A percentile compares a stretch with the other conserved stretches of the same genome.
phyloP scores from a whole-genome alignment of 176 grass and related monocot species.

The Triticum dicoccoides region DNA sequence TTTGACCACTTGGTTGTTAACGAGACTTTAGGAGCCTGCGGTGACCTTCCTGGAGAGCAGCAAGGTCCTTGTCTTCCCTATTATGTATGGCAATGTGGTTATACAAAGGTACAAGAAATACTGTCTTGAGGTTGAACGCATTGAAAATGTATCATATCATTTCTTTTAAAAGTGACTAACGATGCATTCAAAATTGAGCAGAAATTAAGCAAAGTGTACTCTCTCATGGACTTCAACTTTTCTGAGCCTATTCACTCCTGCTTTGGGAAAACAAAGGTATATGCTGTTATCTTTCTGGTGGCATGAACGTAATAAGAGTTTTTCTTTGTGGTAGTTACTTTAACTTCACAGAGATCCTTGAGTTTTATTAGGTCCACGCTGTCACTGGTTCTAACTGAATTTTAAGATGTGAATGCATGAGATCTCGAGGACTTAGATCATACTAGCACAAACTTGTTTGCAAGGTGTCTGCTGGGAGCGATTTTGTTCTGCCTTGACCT shows the following conservation, averaged over 20 bases:
- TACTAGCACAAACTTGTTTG: background rate
- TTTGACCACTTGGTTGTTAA: slow-evolving; percentile 84
- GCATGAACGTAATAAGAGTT: background rate
- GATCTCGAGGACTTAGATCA: background rate
- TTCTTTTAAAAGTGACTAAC: background rate
- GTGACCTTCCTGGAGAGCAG: slow-evolving; percentile 55
- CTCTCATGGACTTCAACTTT: slow-evolving; percentile 79
- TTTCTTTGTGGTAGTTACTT: background rate
- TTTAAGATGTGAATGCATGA: background rate
- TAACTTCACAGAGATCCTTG: background rate
- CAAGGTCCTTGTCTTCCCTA: slow-evolving; percentile 75
- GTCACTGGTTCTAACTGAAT: background rate
- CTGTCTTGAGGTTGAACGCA: background rate
- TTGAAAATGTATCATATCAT: background rate
- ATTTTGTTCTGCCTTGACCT: background rate
- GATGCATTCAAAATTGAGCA: slow-evolving; percentile 20
- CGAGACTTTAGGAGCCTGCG: slow-evolving; percentile 82
- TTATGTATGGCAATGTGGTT: slow-evolving; percentile 87
- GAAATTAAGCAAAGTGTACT: slow-evolving; percentile 67
- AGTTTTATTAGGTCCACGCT: background rate
- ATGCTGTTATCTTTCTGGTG: background rate
- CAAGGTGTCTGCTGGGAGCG: background rate
- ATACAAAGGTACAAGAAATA: slow-evolving; percentile 51
- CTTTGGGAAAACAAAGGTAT: slow-evolving; percentile 80
- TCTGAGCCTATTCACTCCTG: slow-evolving; percentile 61